Evolutionary conservation across 2,329 filamentous ascomycete genomes (phyloP).

Genomic region (Apiospora pterosperma): DNA sequence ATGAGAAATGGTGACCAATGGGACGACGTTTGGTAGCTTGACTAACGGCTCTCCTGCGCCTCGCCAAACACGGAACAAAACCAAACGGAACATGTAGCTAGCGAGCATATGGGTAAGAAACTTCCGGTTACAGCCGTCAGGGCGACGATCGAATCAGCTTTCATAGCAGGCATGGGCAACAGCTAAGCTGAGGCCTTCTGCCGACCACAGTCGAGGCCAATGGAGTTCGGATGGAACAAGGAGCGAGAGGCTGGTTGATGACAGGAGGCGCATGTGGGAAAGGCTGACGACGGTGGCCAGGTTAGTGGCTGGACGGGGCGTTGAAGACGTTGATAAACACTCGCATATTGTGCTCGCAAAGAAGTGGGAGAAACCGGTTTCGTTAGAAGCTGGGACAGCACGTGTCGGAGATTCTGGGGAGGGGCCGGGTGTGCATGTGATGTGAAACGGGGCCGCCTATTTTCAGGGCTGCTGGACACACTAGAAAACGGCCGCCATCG

Average conservation of each 20-base stretch:
- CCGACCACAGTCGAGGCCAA: too few relatives aligned
- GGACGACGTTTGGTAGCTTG: not conserved
- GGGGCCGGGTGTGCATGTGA: not conserved
- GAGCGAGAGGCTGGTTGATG: not conserved
- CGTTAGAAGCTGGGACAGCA: not conserved
- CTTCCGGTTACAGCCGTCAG: not conserved
- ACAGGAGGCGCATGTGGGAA: not conserved
- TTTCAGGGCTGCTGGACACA: not conserved
- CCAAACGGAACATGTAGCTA: conserved; percentile 3
- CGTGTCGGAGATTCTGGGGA: not conserved
- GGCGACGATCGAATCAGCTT: not conserved
- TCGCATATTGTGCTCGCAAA: too few relatives aligned
- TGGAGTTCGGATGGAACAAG: not conserved
- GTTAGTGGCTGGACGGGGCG: too few relatives aligned
- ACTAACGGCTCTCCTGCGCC: not conserved
- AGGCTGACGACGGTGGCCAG: not conserved
- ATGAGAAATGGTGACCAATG: not conserved
- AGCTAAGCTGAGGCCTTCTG: not conserved
- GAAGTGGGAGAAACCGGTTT: not conserved
- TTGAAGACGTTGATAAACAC: too few relatives aligned
- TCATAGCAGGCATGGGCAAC: not conserved
- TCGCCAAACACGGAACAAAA: not conserved
- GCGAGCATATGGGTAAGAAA: not conserved
- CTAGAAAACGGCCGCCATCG: not conserved
- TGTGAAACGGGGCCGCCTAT: not conserved